Evolutionary conservation across 2,329 filamentous ascomycete species (phyloP).

Genomic region (Aspergillus vadensis): DNA sequence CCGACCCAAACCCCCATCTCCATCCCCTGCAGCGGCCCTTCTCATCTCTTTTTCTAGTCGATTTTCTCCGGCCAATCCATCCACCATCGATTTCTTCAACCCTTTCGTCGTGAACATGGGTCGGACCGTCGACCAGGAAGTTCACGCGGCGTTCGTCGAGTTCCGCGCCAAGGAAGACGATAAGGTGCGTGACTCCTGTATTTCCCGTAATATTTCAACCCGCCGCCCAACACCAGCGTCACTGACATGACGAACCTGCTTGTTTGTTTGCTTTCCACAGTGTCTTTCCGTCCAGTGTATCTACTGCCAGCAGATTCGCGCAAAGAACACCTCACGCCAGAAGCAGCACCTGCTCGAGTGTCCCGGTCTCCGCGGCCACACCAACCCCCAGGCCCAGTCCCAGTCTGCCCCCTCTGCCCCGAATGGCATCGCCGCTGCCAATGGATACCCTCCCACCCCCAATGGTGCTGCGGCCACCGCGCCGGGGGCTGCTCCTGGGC

Average conservation of each 20-base stretch:
- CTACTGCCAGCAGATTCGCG: slow-evolving; percentile 56
- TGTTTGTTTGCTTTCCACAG: slow-evolving; percentile 32
- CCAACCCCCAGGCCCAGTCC: slow-evolving; percentile 45
- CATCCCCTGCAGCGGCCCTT: slow-evolving; percentile 9
- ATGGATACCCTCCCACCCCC: slow-evolving; percentile 48
- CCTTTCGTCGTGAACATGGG: slow-evolving; percentile 46
- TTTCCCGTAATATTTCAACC: slow-evolving; percentile 45
- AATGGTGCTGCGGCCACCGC: slow-evolving; percentile 39
- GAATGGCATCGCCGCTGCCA: slow-evolving; percentile 44
- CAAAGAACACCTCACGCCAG: slow-evolving; percentile 56
- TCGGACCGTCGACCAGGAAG: slow-evolving; percentile 55
- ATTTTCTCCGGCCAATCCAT: slow-evolving; percentile 12
- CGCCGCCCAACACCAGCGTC: slow-evolving; percentile 20
- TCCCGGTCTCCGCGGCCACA: slow-evolving; percentile 50
- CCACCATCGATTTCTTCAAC: slow-evolving; percentile 28
- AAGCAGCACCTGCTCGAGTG: slow-evolving; percentile 56
- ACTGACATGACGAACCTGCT: slow-evolving; percentile 38
- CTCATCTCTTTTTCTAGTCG: slow-evolving; percentile 20
- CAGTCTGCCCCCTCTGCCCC: slow-evolving; percentile 40
- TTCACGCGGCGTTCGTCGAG: slow-evolving; percentile 56
- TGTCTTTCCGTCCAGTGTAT: slow-evolving; percentile 57
- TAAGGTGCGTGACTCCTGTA: slow-evolving; percentile 47
- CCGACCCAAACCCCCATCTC: slow-evolving; percentile 13
- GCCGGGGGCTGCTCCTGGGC: slow-evolving; percentile 34
- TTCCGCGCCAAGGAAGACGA: slow-evolving; percentile 57